These are phyloP conservation scores for Phialophora tarda DNA, from an alignment of 2,329 filamentous ascomycete species.

Conservation along the genomic window DNA sequence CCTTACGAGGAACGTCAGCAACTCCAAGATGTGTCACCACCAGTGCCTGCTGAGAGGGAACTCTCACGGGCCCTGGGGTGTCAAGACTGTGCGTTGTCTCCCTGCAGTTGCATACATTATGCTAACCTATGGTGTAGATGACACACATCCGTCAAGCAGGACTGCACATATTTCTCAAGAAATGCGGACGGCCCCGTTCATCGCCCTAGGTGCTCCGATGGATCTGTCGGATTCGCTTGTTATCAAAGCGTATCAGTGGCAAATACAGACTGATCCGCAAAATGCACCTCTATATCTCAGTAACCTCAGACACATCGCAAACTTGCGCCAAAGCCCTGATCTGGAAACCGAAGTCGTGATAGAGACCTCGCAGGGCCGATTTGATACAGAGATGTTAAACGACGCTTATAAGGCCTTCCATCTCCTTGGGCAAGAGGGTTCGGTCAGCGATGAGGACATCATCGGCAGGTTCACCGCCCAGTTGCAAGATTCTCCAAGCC, in stretches of 20 bases:
- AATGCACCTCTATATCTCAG: slow-evolving; percentile 68
- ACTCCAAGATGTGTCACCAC: slow-evolving; percentile 33
- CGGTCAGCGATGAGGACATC: slow-evolving; percentile 62
- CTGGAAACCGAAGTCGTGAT: slow-evolving; percentile 64
- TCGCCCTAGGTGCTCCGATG: slow-evolving; percentile 65
- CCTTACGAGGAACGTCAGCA: slow-evolving; percentile 46
- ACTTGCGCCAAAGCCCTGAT: slow-evolving; percentile 60
- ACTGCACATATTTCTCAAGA: slow-evolving; percentile 22
- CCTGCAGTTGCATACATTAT: not conserved
- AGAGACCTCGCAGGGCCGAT: slow-evolving; percentile 64
- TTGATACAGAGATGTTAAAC: slow-evolving; percentile 62
- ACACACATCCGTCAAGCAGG: slow-evolving; percentile 46
- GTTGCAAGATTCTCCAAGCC: slow-evolving; percentile 59
- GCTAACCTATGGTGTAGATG: slow-evolving; percentile 32
- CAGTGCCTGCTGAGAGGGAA: slow-evolving; percentile 30
- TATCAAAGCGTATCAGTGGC: slow-evolving; percentile 66
- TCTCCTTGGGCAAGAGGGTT: slow-evolving; percentile 54
- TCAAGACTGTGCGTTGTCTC: slow-evolving; percentile 36
- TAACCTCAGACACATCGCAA: slow-evolving; percentile 66
- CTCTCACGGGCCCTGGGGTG: slow-evolving; percentile 34
- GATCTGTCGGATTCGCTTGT: slow-evolving; percentile 69
- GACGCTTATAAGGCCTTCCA: slow-evolving; percentile 65
- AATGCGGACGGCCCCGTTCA: slow-evolving; percentile 56
- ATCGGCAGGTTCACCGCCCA: slow-evolving; percentile 66
- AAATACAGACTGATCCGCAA: slow-evolving; percentile 60